Evolutionary conservation across 768 basidiomycete species (phyloP).

Genomic region (Phaffia tasmanica): DNA sequence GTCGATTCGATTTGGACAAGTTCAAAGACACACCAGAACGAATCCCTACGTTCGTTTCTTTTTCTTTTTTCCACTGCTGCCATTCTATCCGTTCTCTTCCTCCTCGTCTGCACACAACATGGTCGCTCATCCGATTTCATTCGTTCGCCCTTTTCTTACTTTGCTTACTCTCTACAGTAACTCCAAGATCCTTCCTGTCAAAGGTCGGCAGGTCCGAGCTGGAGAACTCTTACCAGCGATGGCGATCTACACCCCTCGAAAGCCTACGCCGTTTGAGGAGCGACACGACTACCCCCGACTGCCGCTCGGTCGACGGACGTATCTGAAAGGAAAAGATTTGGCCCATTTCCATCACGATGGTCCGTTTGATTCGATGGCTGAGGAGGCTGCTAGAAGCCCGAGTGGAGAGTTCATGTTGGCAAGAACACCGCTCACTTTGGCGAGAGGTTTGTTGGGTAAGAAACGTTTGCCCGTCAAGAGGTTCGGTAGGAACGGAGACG

Average conservation of each 20-base stretch:
- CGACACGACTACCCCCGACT: conserved; percentile 18
- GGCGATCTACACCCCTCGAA: conserved; percentile 21
- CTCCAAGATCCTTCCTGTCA: too few relatives aligned
- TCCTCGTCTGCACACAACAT: background rate
- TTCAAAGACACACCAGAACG: background rate
- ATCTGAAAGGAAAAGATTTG: background rate
- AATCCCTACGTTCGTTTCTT: background rate
- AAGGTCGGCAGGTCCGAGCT: conserved; percentile 10
- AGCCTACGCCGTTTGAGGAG: conserved; percentile 18
- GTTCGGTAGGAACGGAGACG: conserved; percentile 9
- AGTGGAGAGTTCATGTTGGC: conserved; percentile 17
- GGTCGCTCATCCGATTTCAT: too few relatives aligned
- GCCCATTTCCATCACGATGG: background rate
- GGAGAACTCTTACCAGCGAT: conserved; percentile 25
- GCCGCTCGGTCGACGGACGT: conserved; percentile 10
- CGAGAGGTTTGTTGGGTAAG: background rate
- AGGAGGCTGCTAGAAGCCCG: background rate
- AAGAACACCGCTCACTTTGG: conserved; percentile 6
- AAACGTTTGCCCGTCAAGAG: conserved; percentile 11
- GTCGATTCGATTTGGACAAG: background rate
- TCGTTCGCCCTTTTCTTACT: too few relatives aligned
- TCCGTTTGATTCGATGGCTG: conserved; percentile 1
- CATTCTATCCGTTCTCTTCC: background rate
- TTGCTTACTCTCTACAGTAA: too few relatives aligned
- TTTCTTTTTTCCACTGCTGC: background rate